A percentile compares a stretch with the other conserved stretches of the same genome.
These are phyloP conservation scores for Creolimax fragrantissima DNA, from an alignment of 78 protist species.

Conservation along the genomic window DNA sequence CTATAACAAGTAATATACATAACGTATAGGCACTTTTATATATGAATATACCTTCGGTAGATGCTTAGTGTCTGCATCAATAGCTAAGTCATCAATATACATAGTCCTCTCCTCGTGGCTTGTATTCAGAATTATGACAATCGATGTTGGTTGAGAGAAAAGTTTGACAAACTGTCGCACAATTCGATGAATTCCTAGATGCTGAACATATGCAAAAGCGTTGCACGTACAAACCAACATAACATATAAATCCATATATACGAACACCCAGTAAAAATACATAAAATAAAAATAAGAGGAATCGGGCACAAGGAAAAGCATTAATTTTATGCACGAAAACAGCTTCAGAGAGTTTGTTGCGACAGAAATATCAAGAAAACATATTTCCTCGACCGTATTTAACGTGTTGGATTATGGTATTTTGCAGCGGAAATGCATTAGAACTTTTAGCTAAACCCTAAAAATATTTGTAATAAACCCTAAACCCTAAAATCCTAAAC, in stretches of 20 bases:
- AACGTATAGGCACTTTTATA: too few relatives aligned
- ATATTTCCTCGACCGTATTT: too few relatives aligned
- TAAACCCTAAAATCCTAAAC: background rate
- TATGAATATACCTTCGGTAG: background rate
- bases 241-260: background rate
- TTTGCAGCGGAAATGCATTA: background rate
- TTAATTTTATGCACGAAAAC: background rate
- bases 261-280: background rate
- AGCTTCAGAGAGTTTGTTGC: background rate
- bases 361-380: background rate
- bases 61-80: background rate
- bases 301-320: background rate
- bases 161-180: background rate
- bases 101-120: background rate
- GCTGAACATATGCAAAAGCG: background rate
- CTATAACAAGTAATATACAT: background rate
- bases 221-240: background rate
- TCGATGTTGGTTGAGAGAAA: background rate
- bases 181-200: background rate
- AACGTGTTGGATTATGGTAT: background rate
- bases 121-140: background rate
- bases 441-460: too few relatives aligned
- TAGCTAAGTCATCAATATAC: background rate
- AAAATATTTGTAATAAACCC: background rate
- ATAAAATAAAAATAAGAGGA: background rate